Evolutionary conservation across 2,329 filamentous ascomycete species (phyloP).

Genomic region (Periglandula ipomoeae): DNA sequence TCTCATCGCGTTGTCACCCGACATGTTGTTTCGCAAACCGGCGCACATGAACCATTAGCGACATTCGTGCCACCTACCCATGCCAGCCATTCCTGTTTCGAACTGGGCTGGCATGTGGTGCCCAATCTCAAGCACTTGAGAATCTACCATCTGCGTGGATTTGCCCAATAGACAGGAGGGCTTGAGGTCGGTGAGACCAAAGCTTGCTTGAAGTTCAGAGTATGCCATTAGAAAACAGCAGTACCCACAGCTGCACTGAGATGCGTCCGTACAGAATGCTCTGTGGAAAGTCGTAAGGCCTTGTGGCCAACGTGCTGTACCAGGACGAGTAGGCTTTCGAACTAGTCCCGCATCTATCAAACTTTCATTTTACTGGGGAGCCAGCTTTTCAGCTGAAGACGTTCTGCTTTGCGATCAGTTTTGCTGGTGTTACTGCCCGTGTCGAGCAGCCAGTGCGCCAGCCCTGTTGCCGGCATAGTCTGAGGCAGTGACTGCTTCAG

Average conservation of each 20-base stretch:
- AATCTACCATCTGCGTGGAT: not conserved
- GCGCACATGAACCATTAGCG: not conserved
- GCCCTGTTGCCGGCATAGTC: slow-evolving; percentile 26
- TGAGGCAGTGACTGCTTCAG: slow-evolving; percentile 31
- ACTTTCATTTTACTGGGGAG: slow-evolving; percentile 16
- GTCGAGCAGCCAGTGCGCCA: slow-evolving; percentile 34
- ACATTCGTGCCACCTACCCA: not conserved
- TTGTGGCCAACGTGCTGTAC: not conserved
- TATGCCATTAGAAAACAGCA: not conserved
- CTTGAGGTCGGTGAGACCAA: not conserved
- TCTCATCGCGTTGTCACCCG: not conserved
- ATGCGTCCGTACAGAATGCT: not conserved
- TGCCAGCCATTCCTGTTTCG: not conserved
- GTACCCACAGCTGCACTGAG: not conserved
- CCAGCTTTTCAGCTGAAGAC: slow-evolving; percentile 14
- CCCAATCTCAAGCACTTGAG: too few relatives aligned
- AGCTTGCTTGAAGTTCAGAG: not conserved
- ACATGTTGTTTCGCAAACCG: not conserved
- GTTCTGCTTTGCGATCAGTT: slow-evolving; percentile 9
- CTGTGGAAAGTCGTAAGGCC: not conserved
- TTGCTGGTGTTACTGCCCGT: slow-evolving; percentile 8
- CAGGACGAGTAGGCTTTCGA: not conserved
- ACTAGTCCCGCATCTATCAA: not conserved
- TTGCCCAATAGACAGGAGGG: not conserved
- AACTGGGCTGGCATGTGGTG: not conserved